Evolutionary conservation across 257 asterid genomes (phyloP), one percentile per base, ranked within the genome.

Genomic region (Ajuga chamaepitys): DNA sequence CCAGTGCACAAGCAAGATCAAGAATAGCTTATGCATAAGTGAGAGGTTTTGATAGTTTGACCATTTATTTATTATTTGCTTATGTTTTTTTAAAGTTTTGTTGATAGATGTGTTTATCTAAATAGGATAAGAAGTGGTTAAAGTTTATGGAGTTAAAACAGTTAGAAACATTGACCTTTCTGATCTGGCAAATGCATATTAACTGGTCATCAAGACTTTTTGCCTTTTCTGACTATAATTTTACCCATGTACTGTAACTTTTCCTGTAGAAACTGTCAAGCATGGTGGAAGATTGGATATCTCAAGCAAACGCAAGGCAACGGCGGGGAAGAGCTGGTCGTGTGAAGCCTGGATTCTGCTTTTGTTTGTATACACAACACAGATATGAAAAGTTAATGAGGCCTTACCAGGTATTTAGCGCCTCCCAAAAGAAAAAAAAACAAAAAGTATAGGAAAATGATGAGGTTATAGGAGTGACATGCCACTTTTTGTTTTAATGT

Each of bases 321-420:
- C 88, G 99, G n/a, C 83, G 88, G 63, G 99, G 99, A 69, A 85
- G 99, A 84, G 99, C 99, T 70, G 99, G 99, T 38, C 99, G 99
- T 66, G 99, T 93, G 73, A 93, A 89, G 80, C 96, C 99, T 47
- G 99, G 99, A 82, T 78, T 87, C 63, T 93, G 99, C 86, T 93
- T 93, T 80, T 83, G 92, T 81, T 80, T 89, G 75, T 93, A 89
- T 73, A 93, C 99, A 28, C 63, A 68, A 42, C 77, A 79, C 77
- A 78, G 99, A 84, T 93, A 86, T 73, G 92, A 93, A 79, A 89
- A 89, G 71, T 83, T 87, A 73, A 85, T 93, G 99, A 86, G 97
- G 38, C 87, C 91, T 51, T 93, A 83, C 74, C 99, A 93, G 95
- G 99, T 93, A 79, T 40, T 35, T 4, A 20, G 32, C 30, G 54